phyloP scores from a whole-genome alignment of 352 stramenopile species.

The Phytophthora rubi region DNA sequence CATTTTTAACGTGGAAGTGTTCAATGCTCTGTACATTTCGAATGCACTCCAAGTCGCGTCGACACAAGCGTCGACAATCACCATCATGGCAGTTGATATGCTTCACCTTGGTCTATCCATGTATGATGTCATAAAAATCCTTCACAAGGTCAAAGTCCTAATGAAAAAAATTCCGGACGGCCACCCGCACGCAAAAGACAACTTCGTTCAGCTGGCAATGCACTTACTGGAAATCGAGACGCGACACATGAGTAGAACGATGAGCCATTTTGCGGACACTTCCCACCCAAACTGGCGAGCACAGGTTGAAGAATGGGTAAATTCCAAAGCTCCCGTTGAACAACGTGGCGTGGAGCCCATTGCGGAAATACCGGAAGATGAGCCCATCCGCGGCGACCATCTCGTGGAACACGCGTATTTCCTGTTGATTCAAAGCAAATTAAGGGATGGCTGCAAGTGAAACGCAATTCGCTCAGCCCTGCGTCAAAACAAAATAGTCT shows the following conservation, averaged over 20 bases:
- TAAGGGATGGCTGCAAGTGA: background rate
- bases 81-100: conserved; percentile 18
- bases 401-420: background rate
- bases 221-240: conserved; percentile 13
- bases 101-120: conserved; percentile 38
- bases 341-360: background rate
- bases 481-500: background rate
- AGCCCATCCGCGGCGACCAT: background rate
- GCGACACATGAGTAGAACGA: background rate
- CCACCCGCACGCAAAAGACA: conserved; percentile 9
- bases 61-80: conserved; percentile 13
- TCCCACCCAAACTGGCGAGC: conserved; percentile 6
- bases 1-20: conserved; percentile 53
- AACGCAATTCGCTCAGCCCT: background rate
- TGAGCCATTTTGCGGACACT: background rate
- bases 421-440: background rate
- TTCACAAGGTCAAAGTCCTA: conserved; percentile 24
- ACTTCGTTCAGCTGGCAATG: conserved; percentile 28
- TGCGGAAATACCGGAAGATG: background rate
- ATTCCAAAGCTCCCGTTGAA: background rate
- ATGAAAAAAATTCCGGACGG: conserved; percentile 21
- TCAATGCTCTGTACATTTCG: conserved; percentile 38
- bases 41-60: conserved; percentile 21
- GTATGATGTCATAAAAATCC: conserved; percentile 14
- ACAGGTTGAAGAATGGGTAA: conserved; percentile 7